Base-by-base conservation (phyloP, 768 basidiomycete species). In the Russula compacta region DNA sequence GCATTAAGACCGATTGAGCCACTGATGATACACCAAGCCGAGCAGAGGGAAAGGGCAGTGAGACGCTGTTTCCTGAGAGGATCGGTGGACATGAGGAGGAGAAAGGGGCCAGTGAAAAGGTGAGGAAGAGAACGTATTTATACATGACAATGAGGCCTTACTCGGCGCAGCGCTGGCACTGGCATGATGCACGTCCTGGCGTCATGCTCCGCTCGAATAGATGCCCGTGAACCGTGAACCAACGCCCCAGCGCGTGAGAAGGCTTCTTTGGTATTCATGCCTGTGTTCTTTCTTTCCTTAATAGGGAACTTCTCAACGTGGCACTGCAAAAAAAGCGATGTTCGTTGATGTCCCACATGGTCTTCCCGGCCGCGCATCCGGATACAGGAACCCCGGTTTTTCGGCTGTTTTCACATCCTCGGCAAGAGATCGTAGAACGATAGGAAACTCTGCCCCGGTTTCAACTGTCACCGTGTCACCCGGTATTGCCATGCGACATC, bases 1-100 rank as follows among this genome's bases (percentile, higher is more conserved):
- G 72, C 71, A 69, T 74, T 68, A 50, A 73, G 67, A 55, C 70
- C 70, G 24, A 71, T 55, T 38, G 65, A 67, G 53, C 70, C 58
- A 52, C 69, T 66, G 52, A 73, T 60, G 67, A 71, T 56, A 63
- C 67, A 67, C 58, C 71, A 72, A 53, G 64, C 68, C 64, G 68
- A 69, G 58, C 68, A 53, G 54, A 75, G 66, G 53, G 66, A 63
- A 60, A 73, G 70, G 19, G 71, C 54, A 42, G 56, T 56, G 65
- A 73, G 62, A 56, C 69, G 71, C 40, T 68, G 53, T 32, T 54
- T 63, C 49, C 55, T 56, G 42, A 64, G 51, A 48, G 58, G 58
- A 11, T 6, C 40, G 42, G n/a, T 12, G 9, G 56, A 52, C 64
- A 65, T 65, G 33, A 19, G 35, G 36, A 29, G 50, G 33, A 17